Conservation (phyloP, 371 early-diverging fungal genomes). For the Choanephora cucurbitarum region DNA sequence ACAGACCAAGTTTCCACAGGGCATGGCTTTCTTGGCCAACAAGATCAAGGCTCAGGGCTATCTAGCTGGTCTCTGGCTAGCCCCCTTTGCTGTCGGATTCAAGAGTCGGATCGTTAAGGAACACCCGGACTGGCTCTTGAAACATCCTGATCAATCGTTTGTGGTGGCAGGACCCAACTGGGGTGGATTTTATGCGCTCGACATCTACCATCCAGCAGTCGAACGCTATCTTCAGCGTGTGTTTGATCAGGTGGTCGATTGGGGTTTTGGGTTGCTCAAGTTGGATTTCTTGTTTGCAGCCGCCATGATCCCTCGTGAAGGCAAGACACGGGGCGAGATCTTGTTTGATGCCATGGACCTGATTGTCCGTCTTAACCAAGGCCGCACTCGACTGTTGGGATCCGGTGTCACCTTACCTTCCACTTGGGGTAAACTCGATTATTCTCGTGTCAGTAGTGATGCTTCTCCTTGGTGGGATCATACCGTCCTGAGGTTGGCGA, state of each 20-base stretch:
- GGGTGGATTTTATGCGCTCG: slow-evolving; percentile 58
- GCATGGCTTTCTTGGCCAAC: slow-evolving; percentile 43
- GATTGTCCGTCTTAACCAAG: slow-evolving; percentile 43
- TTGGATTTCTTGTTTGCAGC: slow-evolving; percentile 66
- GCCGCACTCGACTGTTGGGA: slow-evolving; percentile 51
- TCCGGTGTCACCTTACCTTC: slow-evolving; percentile 61
- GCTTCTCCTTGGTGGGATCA: slow-evolving; percentile 56
- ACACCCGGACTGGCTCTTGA: slow-evolving; percentile 58
- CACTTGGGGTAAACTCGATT: slow-evolving; percentile 53
- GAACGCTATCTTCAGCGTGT: slow-evolving; percentile 47
- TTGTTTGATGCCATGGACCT: slow-evolving; percentile 63
- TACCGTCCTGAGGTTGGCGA: slow-evolving; percentile 21
- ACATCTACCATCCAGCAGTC: slow-evolving; percentile 54
- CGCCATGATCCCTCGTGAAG: slow-evolving; percentile 56
- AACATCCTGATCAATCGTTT: slow-evolving; percentile 28
- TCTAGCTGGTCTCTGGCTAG: slow-evolving; percentile 59
- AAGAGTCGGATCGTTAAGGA: slow-evolving; percentile 50
- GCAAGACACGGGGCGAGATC: slow-evolving; percentile 59
- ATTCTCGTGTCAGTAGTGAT: slow-evolving; percentile 62
- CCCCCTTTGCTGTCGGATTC: slow-evolving; percentile 58
- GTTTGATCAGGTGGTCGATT: slow-evolving; percentile 51
- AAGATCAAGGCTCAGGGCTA: slow-evolving; percentile 41
- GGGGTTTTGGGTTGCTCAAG: slow-evolving; percentile 60
- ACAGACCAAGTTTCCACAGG: slow-evolving; percentile 49
- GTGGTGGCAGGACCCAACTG: slow-evolving; percentile 50